These are phyloP conservation scores for Calonectria fujianensis DNA, from an alignment of 2,329 filamentous ascomycete genomes.

Conservation along the genomic window DNA sequence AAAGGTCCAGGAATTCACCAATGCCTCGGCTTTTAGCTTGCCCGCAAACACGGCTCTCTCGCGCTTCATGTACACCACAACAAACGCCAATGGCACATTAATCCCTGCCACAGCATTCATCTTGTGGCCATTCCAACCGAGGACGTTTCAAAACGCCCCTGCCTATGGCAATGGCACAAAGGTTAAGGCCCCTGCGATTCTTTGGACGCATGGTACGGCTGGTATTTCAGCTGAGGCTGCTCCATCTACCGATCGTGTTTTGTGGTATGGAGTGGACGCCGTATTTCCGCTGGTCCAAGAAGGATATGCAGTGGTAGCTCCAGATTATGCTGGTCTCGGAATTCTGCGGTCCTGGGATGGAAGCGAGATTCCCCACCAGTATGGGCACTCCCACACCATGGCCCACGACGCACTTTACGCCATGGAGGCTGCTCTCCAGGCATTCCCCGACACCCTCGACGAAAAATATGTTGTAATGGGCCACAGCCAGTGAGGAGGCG, in stretches of 20 bases:
- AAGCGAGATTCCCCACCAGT: conserved; percentile 63
- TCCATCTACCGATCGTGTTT: conserved; percentile 62
- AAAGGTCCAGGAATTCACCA: conserved; percentile 44
- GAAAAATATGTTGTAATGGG: conserved; percentile 66
- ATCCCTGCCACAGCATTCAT: conserved; percentile 40
- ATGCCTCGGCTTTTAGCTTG: neutral
- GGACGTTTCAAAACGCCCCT: neutral
- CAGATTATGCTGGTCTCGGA: conserved; percentile 67
- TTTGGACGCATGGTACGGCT: conserved; percentile 67
- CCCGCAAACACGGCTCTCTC: conserved; percentile 39
- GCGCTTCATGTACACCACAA: conserved; percentile 40
- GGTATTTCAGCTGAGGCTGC: conserved; percentile 61
- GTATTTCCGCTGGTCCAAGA: conserved; percentile 62
- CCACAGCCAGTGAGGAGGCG: conserved; percentile 67
- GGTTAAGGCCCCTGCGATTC: conserved; percentile 54
- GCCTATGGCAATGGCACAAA: neutral
- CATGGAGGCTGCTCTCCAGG: conserved; percentile 62
- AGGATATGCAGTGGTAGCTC: conserved; percentile 66
- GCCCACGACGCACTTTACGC: conserved; percentile 66
- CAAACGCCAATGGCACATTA: conserved; percentile 40
- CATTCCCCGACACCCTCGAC: conserved; percentile 60
- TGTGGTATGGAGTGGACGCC: conserved; percentile 63
- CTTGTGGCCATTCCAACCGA: conserved; percentile 41
- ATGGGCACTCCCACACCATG: conserved; percentile 58
- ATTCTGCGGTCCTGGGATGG: conserved; percentile 59